Percentiles rank a stretch among this genome's conserved stretches.
Evolutionary conservation across 768 basidiomycete genomes (phyloP).

Genomic region (Paxillus involutus): DNA sequence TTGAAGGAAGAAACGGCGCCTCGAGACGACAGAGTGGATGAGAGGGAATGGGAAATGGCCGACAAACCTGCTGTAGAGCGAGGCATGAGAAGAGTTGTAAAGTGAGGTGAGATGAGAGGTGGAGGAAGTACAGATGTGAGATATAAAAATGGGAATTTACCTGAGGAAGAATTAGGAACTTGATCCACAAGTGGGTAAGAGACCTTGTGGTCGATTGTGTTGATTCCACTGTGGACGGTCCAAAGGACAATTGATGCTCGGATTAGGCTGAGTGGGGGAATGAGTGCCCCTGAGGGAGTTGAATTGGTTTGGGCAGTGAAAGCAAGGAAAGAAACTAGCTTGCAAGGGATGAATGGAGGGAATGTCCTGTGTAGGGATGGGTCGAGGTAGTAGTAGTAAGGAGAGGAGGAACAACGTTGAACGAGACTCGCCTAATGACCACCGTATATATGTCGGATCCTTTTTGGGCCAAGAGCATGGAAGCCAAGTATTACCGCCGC

Average conservation of each 20-base stretch:
- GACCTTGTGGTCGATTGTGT: conserved; percentile 12
- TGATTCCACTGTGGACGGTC: conserved; percentile 6
- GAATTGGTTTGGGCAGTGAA: not conserved
- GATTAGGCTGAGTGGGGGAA: not conserved
- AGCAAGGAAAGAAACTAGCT: not conserved
- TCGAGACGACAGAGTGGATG: conserved; percentile 32
- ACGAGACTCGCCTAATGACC: conserved; percentile 8
- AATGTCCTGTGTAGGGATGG: not conserved
- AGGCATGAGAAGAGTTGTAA: conserved; percentile 10
- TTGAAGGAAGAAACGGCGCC: conserved; percentile 32
- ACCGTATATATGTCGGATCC: conserved; percentile 1
- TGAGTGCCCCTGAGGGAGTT: not conserved
- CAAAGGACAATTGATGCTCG: conserved; percentile 9
- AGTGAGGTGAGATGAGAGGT: not conserved
- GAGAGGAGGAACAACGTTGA: not conserved
- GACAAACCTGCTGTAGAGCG: conserved; percentile 16
- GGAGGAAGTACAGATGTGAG: not conserved
- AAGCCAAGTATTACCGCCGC: not conserved
- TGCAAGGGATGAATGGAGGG: not conserved
- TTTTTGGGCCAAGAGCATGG: not conserved
- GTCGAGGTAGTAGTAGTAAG: not conserved
- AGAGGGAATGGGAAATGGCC: conserved; percentile 18
- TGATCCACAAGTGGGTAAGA: conserved; percentile 12
- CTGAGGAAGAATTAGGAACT: conserved; percentile 5
- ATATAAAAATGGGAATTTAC: not conserved